phyloP scores from a whole-genome alignment of 2,329 filamentous ascomycete species.

The Alternaria gaisen region DNA sequence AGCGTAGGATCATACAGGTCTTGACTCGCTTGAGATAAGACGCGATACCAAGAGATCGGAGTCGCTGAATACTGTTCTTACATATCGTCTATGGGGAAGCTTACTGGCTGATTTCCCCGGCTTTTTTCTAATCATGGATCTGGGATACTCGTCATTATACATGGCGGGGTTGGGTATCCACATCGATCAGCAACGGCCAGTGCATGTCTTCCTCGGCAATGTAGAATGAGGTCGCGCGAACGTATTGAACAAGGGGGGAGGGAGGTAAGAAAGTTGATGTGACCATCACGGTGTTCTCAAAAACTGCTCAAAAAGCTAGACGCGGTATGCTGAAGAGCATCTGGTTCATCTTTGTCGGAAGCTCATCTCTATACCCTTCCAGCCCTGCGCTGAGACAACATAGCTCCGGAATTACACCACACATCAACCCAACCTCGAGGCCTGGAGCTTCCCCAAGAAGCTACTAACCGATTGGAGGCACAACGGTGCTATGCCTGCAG shows the following conservation, averaged over 20 bases:
- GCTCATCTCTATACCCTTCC: neutral
- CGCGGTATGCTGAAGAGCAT: neutral
- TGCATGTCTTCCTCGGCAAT: conserved; percentile 5
- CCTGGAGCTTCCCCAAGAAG: conserved; percentile 10
- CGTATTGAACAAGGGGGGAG: neutral
- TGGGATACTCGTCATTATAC: conserved; percentile 31
- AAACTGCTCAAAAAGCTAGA: neutral
- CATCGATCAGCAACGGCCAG: conserved; percentile 18
- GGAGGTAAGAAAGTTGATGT: neutral
- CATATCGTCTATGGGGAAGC: conserved; percentile 22
- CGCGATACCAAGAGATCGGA: conserved; percentile 20
- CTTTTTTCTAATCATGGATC: conserved; percentile 4
- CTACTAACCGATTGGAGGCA: conserved; percentile 35
- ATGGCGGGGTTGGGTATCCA: conserved; percentile 37
- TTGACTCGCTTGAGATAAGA: conserved; percentile 41
- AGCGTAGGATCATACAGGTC: conserved; percentile 8
- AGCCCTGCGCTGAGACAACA: neutral
- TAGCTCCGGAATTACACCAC: neutral
- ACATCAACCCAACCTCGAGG: conserved; percentile 17
- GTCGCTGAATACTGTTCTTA: conserved; percentile 31
- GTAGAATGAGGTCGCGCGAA: neutral
- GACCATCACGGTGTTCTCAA: conserved; percentile 27
- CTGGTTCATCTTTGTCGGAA: neutral
- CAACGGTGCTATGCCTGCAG: conserved; percentile 31
- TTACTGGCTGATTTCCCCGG: conserved; percentile 34